These are phyloP conservation scores for Angomonas desouzai DNA, from an alignment of 208 protist genomes.

Conservation along the genomic window DNA sequence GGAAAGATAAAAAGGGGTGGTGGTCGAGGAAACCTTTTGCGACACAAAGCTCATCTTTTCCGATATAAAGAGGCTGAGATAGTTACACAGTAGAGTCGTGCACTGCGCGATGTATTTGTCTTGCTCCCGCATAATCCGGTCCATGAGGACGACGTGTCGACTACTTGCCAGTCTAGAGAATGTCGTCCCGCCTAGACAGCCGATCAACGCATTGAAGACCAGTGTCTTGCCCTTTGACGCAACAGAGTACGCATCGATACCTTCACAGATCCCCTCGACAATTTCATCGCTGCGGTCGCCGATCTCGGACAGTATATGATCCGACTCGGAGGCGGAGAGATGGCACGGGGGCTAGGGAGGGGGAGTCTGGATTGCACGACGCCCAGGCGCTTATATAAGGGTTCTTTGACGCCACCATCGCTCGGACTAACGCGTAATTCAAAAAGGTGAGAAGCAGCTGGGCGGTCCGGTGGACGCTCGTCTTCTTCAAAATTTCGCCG, in stretches of 20 bases:
- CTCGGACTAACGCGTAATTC: constrained; percentile 53
- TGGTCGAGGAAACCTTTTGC: constrained; percentile 31
- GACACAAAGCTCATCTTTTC: constrained; percentile 52
- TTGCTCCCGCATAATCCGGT: constrained; percentile 51
- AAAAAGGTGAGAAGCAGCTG: constrained; percentile 83
- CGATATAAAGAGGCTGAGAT: constrained; percentile 52
- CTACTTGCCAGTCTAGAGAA: constrained; percentile 44
- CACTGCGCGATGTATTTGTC: constrained; percentile 82
- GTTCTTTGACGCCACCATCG: constrained; percentile 49
- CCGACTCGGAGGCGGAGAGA: not conserved
- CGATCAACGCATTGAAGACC: constrained; percentile 59
- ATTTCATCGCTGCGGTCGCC: constrained; percentile 22
- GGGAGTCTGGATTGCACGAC: constrained; percentile 14
- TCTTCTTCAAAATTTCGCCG: constrained; percentile 31
- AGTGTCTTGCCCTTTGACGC: constrained; percentile 74
- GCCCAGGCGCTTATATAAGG: constrained; percentile 41
- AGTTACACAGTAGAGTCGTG: constrained; percentile 26
- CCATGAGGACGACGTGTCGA: constrained; percentile 42
- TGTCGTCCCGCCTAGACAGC: constrained; percentile 42
- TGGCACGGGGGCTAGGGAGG: not conserved
- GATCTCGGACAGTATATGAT: constrained; percentile 14
- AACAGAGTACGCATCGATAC: constrained; percentile 34
- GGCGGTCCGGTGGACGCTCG: constrained; percentile 39
- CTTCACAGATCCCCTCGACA: constrained; percentile 22
- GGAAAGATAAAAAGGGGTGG: constrained; percentile 35